A percentile compares a stretch with the other conserved stretches of the same genome.
These are phyloP conservation scores for Quercus rubra DNA, from an alignment of 306 rosid genomes.

Conservation along the genomic window DNA sequence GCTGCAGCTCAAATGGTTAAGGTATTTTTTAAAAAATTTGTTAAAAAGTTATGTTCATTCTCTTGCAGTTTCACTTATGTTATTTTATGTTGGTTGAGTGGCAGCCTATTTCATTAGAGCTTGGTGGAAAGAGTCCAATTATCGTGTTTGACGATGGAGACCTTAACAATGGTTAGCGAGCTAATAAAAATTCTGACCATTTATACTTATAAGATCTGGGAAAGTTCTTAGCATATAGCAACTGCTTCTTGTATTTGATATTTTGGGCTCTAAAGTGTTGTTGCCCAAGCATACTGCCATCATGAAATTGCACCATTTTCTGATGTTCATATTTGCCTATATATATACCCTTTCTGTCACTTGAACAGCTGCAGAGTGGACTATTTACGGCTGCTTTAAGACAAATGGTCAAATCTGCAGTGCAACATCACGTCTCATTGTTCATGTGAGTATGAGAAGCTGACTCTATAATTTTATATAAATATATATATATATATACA, in stretches of 20 bases:
- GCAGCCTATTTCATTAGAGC: slow-evolving; percentile 95
- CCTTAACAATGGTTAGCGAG: slow-evolving; percentile 81
- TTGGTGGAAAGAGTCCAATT: slow-evolving; percentile 94
- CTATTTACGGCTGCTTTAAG: slow-evolving; percentile 88
- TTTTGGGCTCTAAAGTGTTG: slow-evolving; percentile 3
- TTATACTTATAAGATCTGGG: background rate
- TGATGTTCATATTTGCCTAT: too few species aligned
- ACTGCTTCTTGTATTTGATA: background rate
- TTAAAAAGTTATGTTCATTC: too few species aligned
- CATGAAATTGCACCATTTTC: too few species aligned
- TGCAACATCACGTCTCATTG: slow-evolving; percentile 94
- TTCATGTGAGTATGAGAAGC: slow-evolving; percentile 60
- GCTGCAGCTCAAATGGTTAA: slow-evolving; percentile 86
- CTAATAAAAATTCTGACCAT: slow-evolving; percentile 6
- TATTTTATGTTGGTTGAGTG: slow-evolving; percentile 31
- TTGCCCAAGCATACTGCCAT: slow-evolving; percentile 56
- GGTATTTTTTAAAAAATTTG: slow-evolving; percentile 29
- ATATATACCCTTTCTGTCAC: slow-evolving; percentile 18
- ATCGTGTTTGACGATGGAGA: slow-evolving; percentile 91
- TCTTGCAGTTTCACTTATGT: too few species aligned
- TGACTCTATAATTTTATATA: too few species aligned
- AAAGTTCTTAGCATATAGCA: too few species aligned
- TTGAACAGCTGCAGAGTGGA: slow-evolving; percentile 93
- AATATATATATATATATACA: too few species aligned
- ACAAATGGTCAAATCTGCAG: slow-evolving; percentile 99